A percentile compares a stretch with the other conserved stretches of the same genome.
phyloP scores from a whole-genome alignment of 352 stramenopile genomes.

The Lagenidium sp. region DNA sequence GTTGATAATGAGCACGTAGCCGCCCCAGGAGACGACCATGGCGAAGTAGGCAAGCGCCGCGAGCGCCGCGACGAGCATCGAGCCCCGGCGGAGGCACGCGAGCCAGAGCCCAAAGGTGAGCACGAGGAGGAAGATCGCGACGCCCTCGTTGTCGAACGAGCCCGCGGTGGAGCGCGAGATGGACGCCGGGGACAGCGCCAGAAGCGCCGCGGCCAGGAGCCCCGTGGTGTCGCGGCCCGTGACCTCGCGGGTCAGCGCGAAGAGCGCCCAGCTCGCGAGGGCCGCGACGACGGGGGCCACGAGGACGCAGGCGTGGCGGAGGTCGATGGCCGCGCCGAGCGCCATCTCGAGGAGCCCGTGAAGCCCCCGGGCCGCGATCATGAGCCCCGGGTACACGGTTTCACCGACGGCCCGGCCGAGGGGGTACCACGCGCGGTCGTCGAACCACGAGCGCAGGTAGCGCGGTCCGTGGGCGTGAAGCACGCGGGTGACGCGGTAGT shows the following conservation, averaged over 20 bases:
- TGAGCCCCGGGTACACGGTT: constrained; percentile 92
- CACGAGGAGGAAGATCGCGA: constrained; percentile 97
- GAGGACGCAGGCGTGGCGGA: constrained; percentile 88
- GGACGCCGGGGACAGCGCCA: constrained; percentile 95
- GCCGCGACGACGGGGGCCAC: constrained; percentile 85
- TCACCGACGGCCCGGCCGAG: constrained; percentile 88
- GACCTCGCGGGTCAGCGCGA: constrained; percentile 81
- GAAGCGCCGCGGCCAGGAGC: constrained; percentile 87
- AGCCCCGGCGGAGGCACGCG: constrained; percentile 60
- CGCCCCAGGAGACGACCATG: constrained; percentile 95
- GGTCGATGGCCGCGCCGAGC: constrained; percentile 55
- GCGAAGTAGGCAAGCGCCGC: constrained; percentile 93
- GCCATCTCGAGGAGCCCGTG: constrained; percentile 61
- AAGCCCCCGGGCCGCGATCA: constrained; percentile 72
- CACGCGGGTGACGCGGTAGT: constrained; percentile 97
- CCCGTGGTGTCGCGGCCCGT: constrained; percentile 55
- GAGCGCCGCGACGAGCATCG: constrained; percentile 55
- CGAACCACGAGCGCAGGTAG: constrained; percentile 97
- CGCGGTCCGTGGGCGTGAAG: constrained; percentile 85
- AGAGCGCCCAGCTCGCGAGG: constrained; percentile 78
- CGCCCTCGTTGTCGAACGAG: constrained; percentile 98
- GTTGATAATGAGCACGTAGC: constrained; percentile 99
- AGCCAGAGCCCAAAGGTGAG: constrained; percentile 97
- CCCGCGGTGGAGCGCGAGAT: constrained; percentile 96
- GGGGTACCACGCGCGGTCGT: constrained; percentile 94